These are phyloP conservation scores for Tricholoma furcatifolium DNA, from an alignment of 768 basidiomycete genomes.

Conservation along the genomic window DNA sequence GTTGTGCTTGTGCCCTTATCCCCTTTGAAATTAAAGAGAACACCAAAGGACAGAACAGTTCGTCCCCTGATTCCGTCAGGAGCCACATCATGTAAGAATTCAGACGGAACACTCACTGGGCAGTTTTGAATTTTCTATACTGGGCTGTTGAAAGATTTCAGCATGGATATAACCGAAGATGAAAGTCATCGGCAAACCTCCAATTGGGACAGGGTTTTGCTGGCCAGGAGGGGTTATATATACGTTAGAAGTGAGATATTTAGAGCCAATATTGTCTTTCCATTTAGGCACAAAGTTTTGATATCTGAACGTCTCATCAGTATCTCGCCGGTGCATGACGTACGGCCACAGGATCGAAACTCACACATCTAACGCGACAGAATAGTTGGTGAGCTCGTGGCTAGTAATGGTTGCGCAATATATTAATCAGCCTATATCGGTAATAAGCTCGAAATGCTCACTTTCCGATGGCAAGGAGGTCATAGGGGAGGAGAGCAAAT, in stretches of 20 bases:
- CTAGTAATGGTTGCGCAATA: slow-evolving; percentile 31
- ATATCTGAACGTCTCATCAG: slow-evolving; percentile 36
- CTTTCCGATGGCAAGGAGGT: slow-evolving; percentile 84
- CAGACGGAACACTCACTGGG: not conserved
- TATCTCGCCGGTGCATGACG: not conserved
- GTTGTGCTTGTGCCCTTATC: slow-evolving; percentile 75
- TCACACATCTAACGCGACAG: slow-evolving; percentile 65
- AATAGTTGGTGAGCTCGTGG: slow-evolving; percentile 78
- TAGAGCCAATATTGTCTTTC: slow-evolving; percentile 37
- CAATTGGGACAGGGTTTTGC: not conserved
- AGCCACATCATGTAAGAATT: not conserved
- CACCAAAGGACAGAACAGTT: slow-evolving; percentile 75
- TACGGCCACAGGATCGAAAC: slow-evolving; percentile 6
- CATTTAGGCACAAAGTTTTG: slow-evolving; percentile 61
- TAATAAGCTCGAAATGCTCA: slow-evolving; percentile 28
- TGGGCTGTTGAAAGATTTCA: not conserved
- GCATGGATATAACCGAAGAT: not conserved
- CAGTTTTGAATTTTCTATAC: not conserved
- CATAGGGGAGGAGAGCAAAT: slow-evolving; percentile 72
- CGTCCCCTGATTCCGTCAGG: slow-evolving; percentile 44
- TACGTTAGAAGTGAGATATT: slow-evolving; percentile 79
- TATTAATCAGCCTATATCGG: not conserved
- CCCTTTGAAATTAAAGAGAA: slow-evolving; percentile 73
- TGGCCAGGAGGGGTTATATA: slow-evolving; percentile 17
- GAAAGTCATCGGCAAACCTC: not conserved